Percentiles rank a stretch among this genome's conserved stretches.
phyloP scores from a whole-genome alignment of 169 alveolate species.

The Plasmodium inui region DNA sequence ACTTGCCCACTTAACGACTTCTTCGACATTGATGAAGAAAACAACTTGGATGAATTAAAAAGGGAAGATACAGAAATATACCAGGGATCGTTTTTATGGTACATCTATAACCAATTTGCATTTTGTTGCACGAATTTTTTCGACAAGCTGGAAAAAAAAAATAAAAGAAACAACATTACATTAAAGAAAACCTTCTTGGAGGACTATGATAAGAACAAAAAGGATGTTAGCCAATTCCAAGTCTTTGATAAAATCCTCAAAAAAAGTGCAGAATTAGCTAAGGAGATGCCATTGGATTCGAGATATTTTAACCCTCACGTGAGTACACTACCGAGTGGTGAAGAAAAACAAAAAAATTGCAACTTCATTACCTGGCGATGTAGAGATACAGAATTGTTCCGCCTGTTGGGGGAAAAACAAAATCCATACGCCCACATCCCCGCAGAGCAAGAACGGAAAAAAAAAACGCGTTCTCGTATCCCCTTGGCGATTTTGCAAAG shows the following conservation, averaged over 20 bases:
- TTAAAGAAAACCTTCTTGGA: constrained; percentile 27
- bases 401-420: background rate
- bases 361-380: background rate
- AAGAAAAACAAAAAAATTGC: background rate
- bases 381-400: background rate
- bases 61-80: constrained; percentile 25
- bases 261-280: constrained; percentile 43
- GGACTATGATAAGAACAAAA: constrained; percentile 15
- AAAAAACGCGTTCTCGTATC: background rate
- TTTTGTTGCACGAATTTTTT: constrained; percentile 45
- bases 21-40: constrained; percentile 71
- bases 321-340: background rate
- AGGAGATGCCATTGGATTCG: constrained; percentile 49
- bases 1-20: constrained; percentile 69
- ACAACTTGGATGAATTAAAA: constrained; percentile 58
- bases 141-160: constrained; percentile 43
- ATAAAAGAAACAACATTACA: constrained; percentile 51
- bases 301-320: constrained; percentile 66
- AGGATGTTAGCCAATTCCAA: background rate
- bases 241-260: constrained; percentile 64
- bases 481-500: background rate
- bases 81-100: constrained; percentile 38
- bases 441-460: background rate
- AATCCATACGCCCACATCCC: background rate
- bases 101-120: constrained; percentile 55